These are phyloP conservation scores for Novymonas esmeraldas DNA, from an alignment of 208 protist species.

Conservation along the genomic window DNA sequence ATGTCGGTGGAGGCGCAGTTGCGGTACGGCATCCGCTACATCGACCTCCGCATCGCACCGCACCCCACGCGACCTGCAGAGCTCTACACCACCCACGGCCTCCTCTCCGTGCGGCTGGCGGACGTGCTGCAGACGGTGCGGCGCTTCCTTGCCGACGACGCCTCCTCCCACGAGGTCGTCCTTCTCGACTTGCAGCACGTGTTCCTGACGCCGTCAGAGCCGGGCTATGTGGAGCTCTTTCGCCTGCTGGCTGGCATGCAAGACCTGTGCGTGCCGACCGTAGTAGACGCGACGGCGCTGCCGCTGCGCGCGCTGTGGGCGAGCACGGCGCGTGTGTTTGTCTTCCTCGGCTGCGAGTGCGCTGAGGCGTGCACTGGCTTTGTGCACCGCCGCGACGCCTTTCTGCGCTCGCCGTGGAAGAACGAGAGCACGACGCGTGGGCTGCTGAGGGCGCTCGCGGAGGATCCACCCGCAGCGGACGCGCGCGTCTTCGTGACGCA, in stretches of 20 bases:
- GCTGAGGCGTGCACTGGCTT: conserved; percentile 11
- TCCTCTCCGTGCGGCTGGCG: conserved; percentile 35
- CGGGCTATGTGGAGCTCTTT: conserved; percentile 28
- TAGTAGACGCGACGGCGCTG: conserved; percentile 6
- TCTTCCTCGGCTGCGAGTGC: conserved; percentile 41
- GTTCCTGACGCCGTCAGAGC: conserved; percentile 15
- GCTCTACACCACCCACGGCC: conserved; percentile 47
- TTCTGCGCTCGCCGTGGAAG: conserved; percentile 45
- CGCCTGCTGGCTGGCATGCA: conserved; percentile 23
- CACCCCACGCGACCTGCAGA: not conserved
- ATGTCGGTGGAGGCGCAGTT: conserved; percentile 53
- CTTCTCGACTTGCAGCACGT: conserved; percentile 67
- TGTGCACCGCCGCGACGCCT: conserved; percentile 18
- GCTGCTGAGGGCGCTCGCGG: conserved; percentile 31
- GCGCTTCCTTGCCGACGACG: conserved; percentile 27
- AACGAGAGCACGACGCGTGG: conserved; percentile 23
- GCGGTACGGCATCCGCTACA: conserved; percentile 48
- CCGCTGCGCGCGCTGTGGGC: conserved; percentile 40
- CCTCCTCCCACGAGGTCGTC: conserved; percentile 42
- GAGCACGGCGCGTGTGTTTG: conserved; percentile 39
- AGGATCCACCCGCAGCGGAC: not conserved
- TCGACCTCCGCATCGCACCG: conserved; percentile 44
- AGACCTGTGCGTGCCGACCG: conserved; percentile 32
- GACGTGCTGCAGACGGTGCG: conserved; percentile 31
- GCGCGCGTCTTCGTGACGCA: conserved; percentile 45